These are phyloP conservation scores for Agrocybe praecox DNA, from an alignment of 768 basidiomycete genomes.

Conservation along the genomic window DNA sequence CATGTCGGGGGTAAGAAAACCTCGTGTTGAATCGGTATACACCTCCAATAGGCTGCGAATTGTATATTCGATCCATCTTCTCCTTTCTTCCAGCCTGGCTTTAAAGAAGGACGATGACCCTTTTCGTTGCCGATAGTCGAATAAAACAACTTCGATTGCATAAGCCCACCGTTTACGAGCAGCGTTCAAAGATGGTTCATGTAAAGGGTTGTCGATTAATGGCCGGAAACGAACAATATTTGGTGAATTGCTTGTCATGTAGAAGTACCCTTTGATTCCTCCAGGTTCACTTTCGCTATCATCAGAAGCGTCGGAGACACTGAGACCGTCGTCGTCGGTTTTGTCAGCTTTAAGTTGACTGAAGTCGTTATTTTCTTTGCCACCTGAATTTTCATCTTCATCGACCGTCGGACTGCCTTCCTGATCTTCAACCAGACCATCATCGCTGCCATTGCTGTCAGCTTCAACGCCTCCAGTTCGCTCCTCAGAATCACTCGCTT, in stretches of 20 bases:
- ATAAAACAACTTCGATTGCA: not conserved
- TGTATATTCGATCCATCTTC: not conserved
- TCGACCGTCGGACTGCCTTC: too few relatives aligned
- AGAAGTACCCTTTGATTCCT: not conserved
- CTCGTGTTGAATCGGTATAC: not conserved
- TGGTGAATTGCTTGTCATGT: not conserved
- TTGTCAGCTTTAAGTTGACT: too few relatives aligned
- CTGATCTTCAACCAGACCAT: too few relatives aligned
- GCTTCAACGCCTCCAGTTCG: too few relatives aligned
- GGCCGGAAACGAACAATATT: not conserved
- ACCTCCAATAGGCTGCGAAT: not conserved
- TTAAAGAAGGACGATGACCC: not conserved
- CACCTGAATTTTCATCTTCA: too few relatives aligned
- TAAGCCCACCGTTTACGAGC: slow-evolving; percentile 1
- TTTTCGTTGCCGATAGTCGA: not conserved
- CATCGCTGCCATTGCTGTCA: too few relatives aligned
- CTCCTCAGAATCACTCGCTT: too few relatives aligned
- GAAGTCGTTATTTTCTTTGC: too few relatives aligned
- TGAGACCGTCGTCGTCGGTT: too few relatives aligned
- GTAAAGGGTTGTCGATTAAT: not conserved
- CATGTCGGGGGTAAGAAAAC: not conserved
- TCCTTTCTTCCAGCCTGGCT: not conserved
- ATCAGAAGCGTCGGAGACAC: too few relatives aligned
- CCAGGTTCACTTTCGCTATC: too few relatives aligned
- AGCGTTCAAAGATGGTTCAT: not conserved